These are phyloP conservation scores for Exophiala viscosa DNA, from an alignment of 2,329 filamentous ascomycete genomes.

Conservation along the genomic window DNA sequence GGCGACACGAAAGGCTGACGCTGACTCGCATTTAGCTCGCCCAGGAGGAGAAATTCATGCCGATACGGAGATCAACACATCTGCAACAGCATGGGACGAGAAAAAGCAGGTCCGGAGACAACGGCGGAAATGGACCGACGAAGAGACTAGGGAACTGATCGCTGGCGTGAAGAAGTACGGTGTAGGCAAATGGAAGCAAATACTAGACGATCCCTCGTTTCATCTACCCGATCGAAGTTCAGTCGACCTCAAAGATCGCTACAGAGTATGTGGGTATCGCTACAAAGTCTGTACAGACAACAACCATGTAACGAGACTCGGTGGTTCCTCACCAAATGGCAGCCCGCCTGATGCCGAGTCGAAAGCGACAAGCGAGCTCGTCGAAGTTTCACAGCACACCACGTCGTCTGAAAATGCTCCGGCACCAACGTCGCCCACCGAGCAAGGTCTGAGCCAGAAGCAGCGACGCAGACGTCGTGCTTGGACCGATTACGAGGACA, in stretches of 20 bases:
- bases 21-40: not conserved
- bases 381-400: conserved; percentile 27
- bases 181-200: conserved; percentile 63
- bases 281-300: conserved; percentile 55
- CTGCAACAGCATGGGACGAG: conserved; percentile 30
- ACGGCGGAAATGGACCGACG: conserved; percentile 55
- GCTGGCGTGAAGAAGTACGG: conserved; percentile 59
- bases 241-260: conserved; percentile 61
- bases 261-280: conserved; percentile 42
- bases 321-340: conserved; percentile 1
- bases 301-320: conserved; percentile 34
- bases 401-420: conserved; percentile 2
- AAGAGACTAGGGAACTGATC: conserved; percentile 57
- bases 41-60: conserved; percentile 6
- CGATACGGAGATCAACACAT: conserved; percentile 24
- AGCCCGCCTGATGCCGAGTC: conserved; percentile 7
- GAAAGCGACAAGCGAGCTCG: conserved; percentile 13
- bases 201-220: conserved; percentile 55
- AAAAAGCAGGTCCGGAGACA: conserved; percentile 47
- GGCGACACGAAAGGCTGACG: not conserved
- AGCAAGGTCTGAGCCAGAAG: conserved; percentile 36
- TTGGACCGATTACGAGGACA: conserved; percentile 57
- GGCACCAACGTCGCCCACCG: not conserved
- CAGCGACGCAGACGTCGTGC: conserved; percentile 52
- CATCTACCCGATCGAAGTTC: conserved; percentile 55